Evolutionary conservation across 2,329 filamentous ascomycete genomes (phyloP).

Genomic region (Xylaria multiplex): DNA sequence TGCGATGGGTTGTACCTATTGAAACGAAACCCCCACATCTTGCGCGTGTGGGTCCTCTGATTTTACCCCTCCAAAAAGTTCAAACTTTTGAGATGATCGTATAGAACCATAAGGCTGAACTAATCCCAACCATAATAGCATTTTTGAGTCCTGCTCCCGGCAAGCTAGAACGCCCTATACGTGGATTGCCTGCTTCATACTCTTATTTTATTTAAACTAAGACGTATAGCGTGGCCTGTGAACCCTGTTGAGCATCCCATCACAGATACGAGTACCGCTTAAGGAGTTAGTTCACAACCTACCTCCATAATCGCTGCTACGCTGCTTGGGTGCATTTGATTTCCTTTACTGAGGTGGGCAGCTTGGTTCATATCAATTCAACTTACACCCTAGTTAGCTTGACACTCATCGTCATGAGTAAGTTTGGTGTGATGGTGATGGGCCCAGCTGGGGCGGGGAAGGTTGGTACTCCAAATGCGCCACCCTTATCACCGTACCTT

Average conservation of each 20-base stretch:
- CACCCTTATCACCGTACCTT: neutral
- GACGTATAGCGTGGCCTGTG: neutral
- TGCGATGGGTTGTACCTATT: neutral
- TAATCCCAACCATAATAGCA: conserved; percentile 1
- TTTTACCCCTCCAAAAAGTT: conserved; percentile 34
- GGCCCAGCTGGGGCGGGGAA: conserved; percentile 96
- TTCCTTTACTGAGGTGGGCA: neutral
- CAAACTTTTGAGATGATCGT: neutral
- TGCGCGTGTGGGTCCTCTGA: conserved; percentile 2
- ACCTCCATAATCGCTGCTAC: neutral
- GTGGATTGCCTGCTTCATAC: neutral
- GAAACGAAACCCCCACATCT: conserved; percentile 13
- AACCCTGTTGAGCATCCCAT: neutral
- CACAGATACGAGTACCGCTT: neutral
- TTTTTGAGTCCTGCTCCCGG: conserved; percentile 1
- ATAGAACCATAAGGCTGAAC: conserved; percentile 28
- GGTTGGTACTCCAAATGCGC: conserved; percentile 56
- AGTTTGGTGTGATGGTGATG: conserved; percentile 95
- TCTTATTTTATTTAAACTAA: neutral
- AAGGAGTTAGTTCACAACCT: neutral
- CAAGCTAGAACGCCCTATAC: conserved; percentile 1
- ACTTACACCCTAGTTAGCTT: neutral
- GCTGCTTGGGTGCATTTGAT: neutral
- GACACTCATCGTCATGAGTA: conserved; percentile 72
- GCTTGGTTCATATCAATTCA: neutral